Percentiles rank a stretch among this genome's conserved stretches.
These are phyloP conservation scores for Tremella yokohamensis DNA, from an alignment of 768 basidiomycete genomes.

Conservation along the genomic window DNA sequence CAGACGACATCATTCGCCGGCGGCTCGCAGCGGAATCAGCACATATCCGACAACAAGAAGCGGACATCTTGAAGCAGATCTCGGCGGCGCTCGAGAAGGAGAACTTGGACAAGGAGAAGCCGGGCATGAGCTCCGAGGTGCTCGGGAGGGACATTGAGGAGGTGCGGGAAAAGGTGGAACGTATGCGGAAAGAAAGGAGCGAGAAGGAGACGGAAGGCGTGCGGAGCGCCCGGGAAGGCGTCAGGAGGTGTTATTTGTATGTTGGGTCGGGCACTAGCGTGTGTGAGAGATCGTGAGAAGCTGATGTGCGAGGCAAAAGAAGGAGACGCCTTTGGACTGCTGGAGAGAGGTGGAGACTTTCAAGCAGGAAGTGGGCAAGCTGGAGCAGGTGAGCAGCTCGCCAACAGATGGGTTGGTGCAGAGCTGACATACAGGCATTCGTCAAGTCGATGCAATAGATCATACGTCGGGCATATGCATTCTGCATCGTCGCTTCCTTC, in stretches of 20 bases:
- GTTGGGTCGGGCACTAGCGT: not conserved
- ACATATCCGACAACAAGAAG: conserved; percentile 47
- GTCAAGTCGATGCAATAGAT: conserved; percentile 44
- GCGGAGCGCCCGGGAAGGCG: conserved; percentile 35
- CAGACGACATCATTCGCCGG: conserved; percentile 40
- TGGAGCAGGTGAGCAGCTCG: conserved; percentile 47
- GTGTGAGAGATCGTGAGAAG: not conserved
- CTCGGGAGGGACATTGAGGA: conserved; percentile 51
- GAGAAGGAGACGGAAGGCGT: conserved; percentile 41
- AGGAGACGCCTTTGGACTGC: conserved; percentile 50
- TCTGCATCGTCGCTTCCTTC: not conserved
- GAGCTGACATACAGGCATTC: conserved; percentile 35
- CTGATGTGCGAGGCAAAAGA: conserved; percentile 38
- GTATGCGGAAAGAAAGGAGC: conserved; percentile 37
- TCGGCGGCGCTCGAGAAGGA: conserved; percentile 51
- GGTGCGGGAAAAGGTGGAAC: conserved; percentile 49
- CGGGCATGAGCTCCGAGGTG: conserved; percentile 43
- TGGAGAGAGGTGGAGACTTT: conserved; percentile 50
- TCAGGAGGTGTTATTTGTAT: conserved; percentile 49
- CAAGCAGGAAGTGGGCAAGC: conserved; percentile 49
- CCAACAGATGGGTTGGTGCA: not conserved
- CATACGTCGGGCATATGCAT: conserved; percentile 6
- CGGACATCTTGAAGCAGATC: conserved; percentile 46
- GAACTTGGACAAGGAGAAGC: conserved; percentile 48
- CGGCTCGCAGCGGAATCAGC: conserved; percentile 46